Evolutionary conservation across 129 eudicot genomes (phyloP).

Genomic region (Rutidosis leptorrhynchoides): DNA sequence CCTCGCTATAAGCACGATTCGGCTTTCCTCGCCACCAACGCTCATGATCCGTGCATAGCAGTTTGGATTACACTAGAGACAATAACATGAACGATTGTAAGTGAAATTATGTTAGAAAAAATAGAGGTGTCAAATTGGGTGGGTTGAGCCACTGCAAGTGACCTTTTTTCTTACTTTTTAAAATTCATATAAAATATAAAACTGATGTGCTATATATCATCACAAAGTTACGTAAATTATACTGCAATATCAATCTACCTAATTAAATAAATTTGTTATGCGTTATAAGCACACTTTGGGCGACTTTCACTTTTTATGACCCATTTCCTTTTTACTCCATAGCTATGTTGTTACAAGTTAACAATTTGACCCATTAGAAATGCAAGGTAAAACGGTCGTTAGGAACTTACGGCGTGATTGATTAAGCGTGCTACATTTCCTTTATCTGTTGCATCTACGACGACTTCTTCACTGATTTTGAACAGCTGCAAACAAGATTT

Average conservation of each 20-base stretch:
- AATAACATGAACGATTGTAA: background rate
- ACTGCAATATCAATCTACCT: no score
- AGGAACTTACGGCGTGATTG: conserved; percentile 73
- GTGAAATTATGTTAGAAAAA: conserved; percentile 6
- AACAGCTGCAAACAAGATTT: conserved; percentile 59
- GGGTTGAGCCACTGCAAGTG: background rate
- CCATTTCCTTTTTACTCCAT: background rate
- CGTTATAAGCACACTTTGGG: background rate
- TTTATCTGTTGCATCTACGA: conserved; percentile 93
- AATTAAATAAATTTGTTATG: background rate
- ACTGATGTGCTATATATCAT: no score
- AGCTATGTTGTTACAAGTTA: no score
- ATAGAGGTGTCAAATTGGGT: background rate
- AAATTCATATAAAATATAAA: background rate
- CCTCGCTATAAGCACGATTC: conserved; percentile 93
- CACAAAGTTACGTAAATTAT: no score
- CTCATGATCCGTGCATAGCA: conserved; percentile 99
- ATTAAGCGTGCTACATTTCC: conserved; percentile 95
- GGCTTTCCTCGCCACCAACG: conserved; percentile 91
- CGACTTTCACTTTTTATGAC: background rate
- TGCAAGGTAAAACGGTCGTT: conserved; percentile 7
- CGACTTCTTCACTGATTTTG: conserved; percentile 95
- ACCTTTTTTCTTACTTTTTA: background rate
- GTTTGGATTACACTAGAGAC: conserved; percentile 80
- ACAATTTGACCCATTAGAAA: background rate